Evolutionary conservation across 148 eudicot species (phyloP).

Genomic region (Rhododendron ferrugineum): DNA sequence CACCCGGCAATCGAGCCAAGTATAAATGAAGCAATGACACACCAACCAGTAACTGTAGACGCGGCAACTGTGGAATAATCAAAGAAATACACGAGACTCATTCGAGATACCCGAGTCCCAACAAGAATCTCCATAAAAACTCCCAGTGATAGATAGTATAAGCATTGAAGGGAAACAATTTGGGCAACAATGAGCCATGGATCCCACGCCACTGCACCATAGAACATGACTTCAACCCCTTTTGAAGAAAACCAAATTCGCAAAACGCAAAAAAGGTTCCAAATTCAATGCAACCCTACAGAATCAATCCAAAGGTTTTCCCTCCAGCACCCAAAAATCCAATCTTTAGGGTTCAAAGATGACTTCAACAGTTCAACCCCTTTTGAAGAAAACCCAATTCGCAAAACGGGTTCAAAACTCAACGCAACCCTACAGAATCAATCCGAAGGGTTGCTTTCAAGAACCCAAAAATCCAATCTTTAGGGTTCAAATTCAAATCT

Average conservation of each 20-base stretch:
- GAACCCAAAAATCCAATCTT: not conserved
- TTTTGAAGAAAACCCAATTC: not conserved
- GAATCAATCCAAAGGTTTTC: not conserved
- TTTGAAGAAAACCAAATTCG: not conserved
- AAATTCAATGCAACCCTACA: not conserved
- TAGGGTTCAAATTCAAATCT: not conserved
- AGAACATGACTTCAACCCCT: constrained; percentile 66
- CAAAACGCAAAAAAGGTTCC: not conserved
- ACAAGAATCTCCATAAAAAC: constrained; percentile 57
- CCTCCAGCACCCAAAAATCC: not conserved
- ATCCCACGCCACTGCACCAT: constrained; percentile 94
- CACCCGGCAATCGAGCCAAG: constrained; percentile 88
- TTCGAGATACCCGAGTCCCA: constrained; percentile 74
- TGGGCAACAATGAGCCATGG: constrained; percentile 97
- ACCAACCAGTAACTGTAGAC: constrained; percentile 89
- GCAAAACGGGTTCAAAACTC: not conserved
- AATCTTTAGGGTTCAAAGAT: not conserved
- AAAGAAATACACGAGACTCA: constrained; percentile 85
- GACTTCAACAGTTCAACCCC: too few relatives aligned
- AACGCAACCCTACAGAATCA: not conserved
- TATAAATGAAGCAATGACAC: constrained; percentile 63
- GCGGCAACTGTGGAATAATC: constrained; percentile 71
- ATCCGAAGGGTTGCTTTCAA: not conserved
- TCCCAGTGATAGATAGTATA: constrained; percentile 73
- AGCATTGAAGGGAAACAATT: constrained; percentile 85